phyloP scores from a whole-genome alignment of 2,329 filamentous ascomycete genomes.

The Cadophora sp. region DNA sequence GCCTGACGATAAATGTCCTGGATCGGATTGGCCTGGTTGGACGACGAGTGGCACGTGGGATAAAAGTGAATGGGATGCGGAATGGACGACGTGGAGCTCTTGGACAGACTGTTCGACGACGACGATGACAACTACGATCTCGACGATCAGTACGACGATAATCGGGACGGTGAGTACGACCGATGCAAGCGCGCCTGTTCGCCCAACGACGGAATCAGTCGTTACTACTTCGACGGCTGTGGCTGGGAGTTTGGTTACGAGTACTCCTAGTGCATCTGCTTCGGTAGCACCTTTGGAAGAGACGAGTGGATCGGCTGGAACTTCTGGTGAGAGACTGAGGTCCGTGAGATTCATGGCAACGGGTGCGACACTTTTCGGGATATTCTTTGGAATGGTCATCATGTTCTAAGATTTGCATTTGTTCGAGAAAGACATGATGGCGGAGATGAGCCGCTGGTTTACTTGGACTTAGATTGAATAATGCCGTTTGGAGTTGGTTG shows the following conservation, averaged over 20 bases:
- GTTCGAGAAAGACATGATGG: not conserved
- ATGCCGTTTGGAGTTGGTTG: not conserved
- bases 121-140: conserved; percentile 14
- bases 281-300: not conserved
- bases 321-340: not conserved
- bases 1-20: conserved; percentile 28
- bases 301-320: not conserved
- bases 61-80: conserved; percentile 20
- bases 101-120: conserved; percentile 27
- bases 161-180: not conserved
- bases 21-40: conserved; percentile 23
- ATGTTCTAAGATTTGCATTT: not conserved
- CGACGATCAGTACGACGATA: not conserved
- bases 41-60: conserved; percentile 9
- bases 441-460: no score
- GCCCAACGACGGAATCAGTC: not conserved
- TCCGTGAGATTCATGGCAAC: not conserved
- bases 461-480: not conserved
- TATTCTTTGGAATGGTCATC: not conserved
- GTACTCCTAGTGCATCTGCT: not conserved
- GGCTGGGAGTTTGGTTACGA: not conserved
- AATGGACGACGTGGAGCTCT: conserved; percentile 26
- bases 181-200: not conserved
- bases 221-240: not conserved
- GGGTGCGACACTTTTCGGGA: not conserved